phyloP scores from a whole-genome alignment of 2,329 filamentous ascomycete genomes.

The Metarhizium humberi region DNA sequence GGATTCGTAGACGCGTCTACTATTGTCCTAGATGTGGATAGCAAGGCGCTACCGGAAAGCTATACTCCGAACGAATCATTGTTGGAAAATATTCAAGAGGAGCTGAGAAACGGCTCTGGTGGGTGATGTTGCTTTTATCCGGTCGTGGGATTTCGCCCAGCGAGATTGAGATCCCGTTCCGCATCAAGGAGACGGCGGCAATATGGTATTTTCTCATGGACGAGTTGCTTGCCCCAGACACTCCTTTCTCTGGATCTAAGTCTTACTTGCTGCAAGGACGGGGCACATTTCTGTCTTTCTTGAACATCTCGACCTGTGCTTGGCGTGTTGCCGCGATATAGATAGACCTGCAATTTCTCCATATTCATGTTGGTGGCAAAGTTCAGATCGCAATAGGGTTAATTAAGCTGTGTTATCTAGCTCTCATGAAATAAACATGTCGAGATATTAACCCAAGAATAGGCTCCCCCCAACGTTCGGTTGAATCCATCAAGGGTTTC shows the following conservation, averaged over 20 bases:
- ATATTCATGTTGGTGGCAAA: too few species aligned
- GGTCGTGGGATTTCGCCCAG: not conserved
- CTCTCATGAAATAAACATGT: too few species aligned
- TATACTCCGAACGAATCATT: not conserved
- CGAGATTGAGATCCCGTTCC: not conserved
- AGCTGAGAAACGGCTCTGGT: not conserved
- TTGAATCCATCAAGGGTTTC: too few species aligned
- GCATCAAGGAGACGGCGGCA: not conserved
- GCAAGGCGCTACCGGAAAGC: not conserved
- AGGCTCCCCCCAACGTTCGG: too few species aligned
- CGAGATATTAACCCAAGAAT: too few species aligned
- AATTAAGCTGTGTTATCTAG: too few species aligned
- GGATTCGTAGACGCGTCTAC: not conserved
- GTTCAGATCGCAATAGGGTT: too few species aligned
- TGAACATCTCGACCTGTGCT: not conserved
- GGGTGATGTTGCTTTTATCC: not conserved
- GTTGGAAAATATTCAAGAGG: not conserved
- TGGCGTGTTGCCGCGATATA: too few species aligned
- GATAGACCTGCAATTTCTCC: too few species aligned
- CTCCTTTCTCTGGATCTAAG: not conserved
- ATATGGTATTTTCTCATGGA: not conserved
- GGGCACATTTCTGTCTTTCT: not conserved
- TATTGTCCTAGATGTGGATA: not conserved
- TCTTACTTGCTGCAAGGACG: not conserved
- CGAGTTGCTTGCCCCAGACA: not conserved